Conservation (phyloP, 768 basidiomycete genomes). For the Grammothele lineata region DNA sequence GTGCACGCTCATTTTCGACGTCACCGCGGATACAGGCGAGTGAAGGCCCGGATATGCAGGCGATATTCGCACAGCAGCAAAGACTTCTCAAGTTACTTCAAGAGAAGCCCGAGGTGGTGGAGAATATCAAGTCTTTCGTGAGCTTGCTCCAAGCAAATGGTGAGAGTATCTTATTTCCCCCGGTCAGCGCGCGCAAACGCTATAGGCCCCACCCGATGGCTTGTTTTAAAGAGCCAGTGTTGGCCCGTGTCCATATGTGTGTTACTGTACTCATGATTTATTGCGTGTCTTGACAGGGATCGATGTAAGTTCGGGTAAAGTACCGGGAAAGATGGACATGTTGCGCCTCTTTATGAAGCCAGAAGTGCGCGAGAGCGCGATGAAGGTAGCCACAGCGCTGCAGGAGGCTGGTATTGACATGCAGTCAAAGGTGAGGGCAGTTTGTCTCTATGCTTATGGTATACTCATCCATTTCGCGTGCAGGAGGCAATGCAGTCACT, state of each 20-base stretch:
- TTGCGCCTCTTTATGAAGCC: constrained; percentile 10
- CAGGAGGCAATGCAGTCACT: constrained; percentile 14
- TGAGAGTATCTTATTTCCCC: background rate
- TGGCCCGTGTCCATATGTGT: background rate
- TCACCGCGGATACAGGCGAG: constrained; percentile 3
- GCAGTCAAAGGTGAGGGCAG: background rate
- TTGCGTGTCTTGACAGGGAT: constrained; percentile 1
- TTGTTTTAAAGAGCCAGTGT: background rate
- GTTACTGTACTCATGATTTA: background rate
- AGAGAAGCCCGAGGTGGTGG: constrained; percentile 13
- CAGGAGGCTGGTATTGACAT: constrained; percentile 14
- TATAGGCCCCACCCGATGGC: background rate
- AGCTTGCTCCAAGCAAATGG: constrained; percentile 11
- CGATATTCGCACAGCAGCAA: constrained; percentile 13
- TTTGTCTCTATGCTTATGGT: background rate
- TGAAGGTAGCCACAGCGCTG: constrained; percentile 13
- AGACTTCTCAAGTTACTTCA: constrained; percentile 14
- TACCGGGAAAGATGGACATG: constrained; percentile 17
- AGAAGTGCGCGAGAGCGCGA: constrained; percentile 13
- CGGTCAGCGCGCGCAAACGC: too few species aligned
- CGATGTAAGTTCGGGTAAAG: constrained; percentile 7
- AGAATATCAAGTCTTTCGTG: constrained; percentile 14
- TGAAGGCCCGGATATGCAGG: constrained; percentile 10
- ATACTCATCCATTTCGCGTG: too few species aligned
- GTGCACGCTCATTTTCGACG: constrained; percentile 8